phyloP scores from a whole-genome alignment of 768 basidiomycete genomes.

The Russula griseocarnosa region DNA sequence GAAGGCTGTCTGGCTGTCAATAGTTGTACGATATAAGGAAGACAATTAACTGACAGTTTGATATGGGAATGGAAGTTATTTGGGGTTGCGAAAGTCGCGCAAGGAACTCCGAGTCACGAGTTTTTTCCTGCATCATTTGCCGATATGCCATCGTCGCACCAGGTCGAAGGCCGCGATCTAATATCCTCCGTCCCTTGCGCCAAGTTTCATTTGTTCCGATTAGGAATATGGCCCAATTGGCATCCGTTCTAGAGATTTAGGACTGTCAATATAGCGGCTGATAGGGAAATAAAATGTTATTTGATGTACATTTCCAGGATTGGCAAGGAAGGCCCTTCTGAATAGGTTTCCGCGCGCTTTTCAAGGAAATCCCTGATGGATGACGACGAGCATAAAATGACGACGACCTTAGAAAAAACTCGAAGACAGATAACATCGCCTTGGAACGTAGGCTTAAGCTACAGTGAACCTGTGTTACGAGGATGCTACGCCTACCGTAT shows the following conservation, averaged over 20 bases:
- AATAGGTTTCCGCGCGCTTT: constrained; percentile 42
- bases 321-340: constrained; percentile 9
- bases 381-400: constrained; percentile 47
- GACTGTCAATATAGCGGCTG: not conserved
- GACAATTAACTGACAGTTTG: not conserved
- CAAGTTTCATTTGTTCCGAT: not conserved
- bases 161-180: constrained; percentile 18
- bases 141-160: not conserved
- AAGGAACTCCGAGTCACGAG: not conserved
- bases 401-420: constrained; percentile 45
- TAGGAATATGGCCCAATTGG: constrained; percentile 1
- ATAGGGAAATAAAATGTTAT: not conserved
- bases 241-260: not conserved
- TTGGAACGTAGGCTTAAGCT: not conserved
- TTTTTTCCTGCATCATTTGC: constrained; percentile 9
- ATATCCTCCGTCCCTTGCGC: constrained; percentile 3
- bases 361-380: constrained; percentile 49
- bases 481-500: not conserved
- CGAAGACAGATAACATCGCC: constrained; percentile 27
- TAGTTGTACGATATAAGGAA: not conserved
- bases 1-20: constrained; percentile 2
- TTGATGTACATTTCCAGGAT: constrained; percentile 10
- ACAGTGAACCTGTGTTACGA: too few relatives aligned
- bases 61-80: constrained; percentile 3
- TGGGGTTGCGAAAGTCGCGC: constrained; percentile 11